Percentiles rank a stretch among this genome's conserved stretches.
Conservation (phyloP, 805 yeast genomes). For the Schwanniomyces vanrijiae region DNA sequence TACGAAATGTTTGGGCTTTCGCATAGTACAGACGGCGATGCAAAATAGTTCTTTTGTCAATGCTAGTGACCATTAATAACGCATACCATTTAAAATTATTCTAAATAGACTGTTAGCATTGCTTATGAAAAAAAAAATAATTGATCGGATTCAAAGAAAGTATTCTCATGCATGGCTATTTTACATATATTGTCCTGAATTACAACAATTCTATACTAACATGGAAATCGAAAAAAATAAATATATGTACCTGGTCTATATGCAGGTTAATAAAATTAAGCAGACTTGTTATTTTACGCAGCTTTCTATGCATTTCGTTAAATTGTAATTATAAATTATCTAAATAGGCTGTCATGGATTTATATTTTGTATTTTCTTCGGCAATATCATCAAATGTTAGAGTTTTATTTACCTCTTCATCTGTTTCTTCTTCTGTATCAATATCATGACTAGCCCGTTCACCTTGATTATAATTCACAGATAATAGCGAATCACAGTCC, state of each 20-base stretch:
- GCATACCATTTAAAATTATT: too few species aligned
- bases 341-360: conserved; percentile 14
- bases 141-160: too few species aligned
- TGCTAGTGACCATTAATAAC: too few species aligned
- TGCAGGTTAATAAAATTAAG: conserved; percentile 5
- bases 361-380: conserved; percentile 10
- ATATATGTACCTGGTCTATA: conserved; percentile 5
- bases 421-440: conserved; percentile 1
- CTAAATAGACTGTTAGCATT: too few species aligned
- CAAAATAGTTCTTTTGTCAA: too few species aligned
- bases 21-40: too few species aligned
- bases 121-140: too few species aligned
- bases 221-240: not conserved
- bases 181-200: too few species aligned
- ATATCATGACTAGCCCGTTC: not conserved
- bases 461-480: conserved; percentile 2
- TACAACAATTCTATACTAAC: too few species aligned
- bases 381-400: conserved; percentile 9
- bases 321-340: conserved; percentile 7
- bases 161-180: too few species aligned
- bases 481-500: conserved; percentile 15
- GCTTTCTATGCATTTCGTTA: not conserved
- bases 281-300: not conserved
- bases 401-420: conserved; percentile 11
- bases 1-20: too few species aligned